Conservation (phyloP, 768 basidiomycete genomes). For the Boletus bicolor region DNA sequence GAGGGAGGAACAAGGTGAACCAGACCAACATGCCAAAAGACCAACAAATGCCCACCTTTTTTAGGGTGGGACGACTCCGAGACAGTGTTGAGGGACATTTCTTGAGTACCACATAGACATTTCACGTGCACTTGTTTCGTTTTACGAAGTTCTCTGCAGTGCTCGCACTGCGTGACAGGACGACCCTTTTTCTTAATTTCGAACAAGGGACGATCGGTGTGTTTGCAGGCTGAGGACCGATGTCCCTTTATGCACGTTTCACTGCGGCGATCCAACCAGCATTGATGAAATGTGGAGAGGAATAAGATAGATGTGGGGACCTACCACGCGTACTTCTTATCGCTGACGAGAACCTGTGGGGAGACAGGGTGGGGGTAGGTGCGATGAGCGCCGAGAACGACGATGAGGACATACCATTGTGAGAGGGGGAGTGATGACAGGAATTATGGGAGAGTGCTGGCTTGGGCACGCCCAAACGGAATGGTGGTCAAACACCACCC, state of each 20-base stretch:
- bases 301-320: conserved; percentile 24
- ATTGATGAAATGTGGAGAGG: conserved; percentile 5
- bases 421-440: conserved; percentile 4
- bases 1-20: conserved; percentile 31
- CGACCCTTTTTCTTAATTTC: conserved; percentile 71
- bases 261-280: conserved; percentile 37
- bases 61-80: conserved; percentile 38
- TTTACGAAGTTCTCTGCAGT: conserved; percentile 47
- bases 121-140: conserved; percentile 45
- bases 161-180: conserved; percentile 53
- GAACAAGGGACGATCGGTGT: conserved; percentile 83
- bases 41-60: conserved; percentile 55
- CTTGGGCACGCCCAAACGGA: conserved; percentile 31
- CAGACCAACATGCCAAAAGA: background rate
- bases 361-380: background rate
- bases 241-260: conserved; percentile 95
- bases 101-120: conserved; percentile 41
- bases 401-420: conserved; percentile 42
- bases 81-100: conserved; percentile 21
- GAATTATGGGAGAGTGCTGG: conserved; percentile 1
- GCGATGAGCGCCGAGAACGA: background rate
- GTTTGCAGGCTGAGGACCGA: conserved; percentile 84
- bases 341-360: conserved; percentile 63
- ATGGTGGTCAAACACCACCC: conserved; percentile 48
- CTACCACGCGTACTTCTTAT: conserved; percentile 82